A percentile compares a stretch with the other conserved stretches of the same genome.
These are phyloP conservation scores for Hyaloscypha variabilis DNA, from an alignment of 495 filamentous ascomycete genomes.

Conservation along the genomic window DNA sequence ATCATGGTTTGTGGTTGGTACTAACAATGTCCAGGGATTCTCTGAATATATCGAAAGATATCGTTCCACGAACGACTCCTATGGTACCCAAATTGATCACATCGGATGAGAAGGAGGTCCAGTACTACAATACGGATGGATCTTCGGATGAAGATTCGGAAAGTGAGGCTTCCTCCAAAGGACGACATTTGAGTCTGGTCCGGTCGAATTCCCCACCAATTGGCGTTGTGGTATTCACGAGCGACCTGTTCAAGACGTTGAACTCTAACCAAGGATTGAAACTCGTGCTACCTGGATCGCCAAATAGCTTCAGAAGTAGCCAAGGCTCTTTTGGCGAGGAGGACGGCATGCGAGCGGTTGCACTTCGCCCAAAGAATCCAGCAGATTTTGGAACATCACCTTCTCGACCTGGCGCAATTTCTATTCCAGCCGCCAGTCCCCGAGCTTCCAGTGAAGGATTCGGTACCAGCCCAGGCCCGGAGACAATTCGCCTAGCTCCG, in stretches of 20 bases:
- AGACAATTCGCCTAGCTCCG: slow-evolving; percentile 39
- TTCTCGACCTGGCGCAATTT: slow-evolving; percentile 11
- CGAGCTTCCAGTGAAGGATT: slow-evolving; percentile 1
- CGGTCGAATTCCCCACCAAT: slow-evolving; percentile 2
- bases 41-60: neutral
- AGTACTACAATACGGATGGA: slow-evolving; percentile 21
- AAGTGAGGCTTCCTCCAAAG: neutral
- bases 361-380: slow-evolving; percentile 16
- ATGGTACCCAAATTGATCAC: slow-evolving; percentile 1
- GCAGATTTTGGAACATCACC: slow-evolving; percentile 14
- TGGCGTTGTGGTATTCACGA: slow-evolving; percentile 22
- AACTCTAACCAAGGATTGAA: slow-evolving; percentile 15
- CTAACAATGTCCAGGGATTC: neutral
- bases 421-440: slow-evolving; percentile 17
- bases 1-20: neutral
- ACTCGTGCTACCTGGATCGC: slow-evolving; percentile 15
- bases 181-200: neutral
- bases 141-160: slow-evolving; percentile 28
- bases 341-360: slow-evolving; percentile 20
- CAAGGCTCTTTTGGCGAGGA: slow-evolving; percentile 17
- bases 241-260: slow-evolving; percentile 6
- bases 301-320: slow-evolving; percentile 21
- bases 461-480: slow-evolving; percentile 22
- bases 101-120: slow-evolving; percentile 16
- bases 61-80: neutral